Percentiles rank a stretch among this genome's conserved stretches.
phyloP scores from a whole-genome alignment of 331 rosid genomes.

The Malus hybrid region DNA sequence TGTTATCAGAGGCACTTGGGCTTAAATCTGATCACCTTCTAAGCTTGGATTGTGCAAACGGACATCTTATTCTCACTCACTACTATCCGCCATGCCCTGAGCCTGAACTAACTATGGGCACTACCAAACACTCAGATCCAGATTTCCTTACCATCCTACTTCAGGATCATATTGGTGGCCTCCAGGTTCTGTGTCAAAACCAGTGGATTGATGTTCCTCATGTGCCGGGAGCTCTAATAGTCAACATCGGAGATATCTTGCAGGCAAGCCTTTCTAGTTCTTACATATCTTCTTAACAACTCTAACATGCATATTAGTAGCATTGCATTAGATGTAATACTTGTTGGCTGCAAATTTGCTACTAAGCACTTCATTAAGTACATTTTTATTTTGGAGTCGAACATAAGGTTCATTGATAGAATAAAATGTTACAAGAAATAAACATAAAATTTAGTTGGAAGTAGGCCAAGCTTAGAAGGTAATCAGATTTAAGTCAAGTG shows the following conservation, averaged over 20 bases:
- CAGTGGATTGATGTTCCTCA: constrained; percentile 12
- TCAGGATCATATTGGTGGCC: constrained; percentile 24
- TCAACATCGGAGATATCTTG: constrained; percentile 18
- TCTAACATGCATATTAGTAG: neutral
- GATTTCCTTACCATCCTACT: constrained; percentile 16
- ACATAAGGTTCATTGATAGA: too few relatives aligned
- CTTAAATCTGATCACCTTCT: neutral
- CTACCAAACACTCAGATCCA: constrained; percentile 6
- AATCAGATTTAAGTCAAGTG: too few relatives aligned
- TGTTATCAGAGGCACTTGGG: constrained; percentile 17
- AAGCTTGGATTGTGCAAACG: neutral
- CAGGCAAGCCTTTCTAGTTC: constrained; percentile 1
- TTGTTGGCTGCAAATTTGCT: neutral
- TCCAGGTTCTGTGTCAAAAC: neutral
- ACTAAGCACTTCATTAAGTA: too few relatives aligned
- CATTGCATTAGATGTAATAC: neutral
- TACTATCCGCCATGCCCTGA: constrained; percentile 29
- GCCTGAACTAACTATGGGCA: constrained; percentile 19
- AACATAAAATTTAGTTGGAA: too few relatives aligned
- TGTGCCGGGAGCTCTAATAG: constrained; percentile 1
- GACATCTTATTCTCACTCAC: neutral
- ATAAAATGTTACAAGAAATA: too few relatives aligned
- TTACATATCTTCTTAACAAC: neutral
- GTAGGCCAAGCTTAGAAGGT: too few relatives aligned
- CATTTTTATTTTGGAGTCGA: too few relatives aligned